phyloP scores from a whole-genome alignment of 495 filamentous ascomycete species.

The Hyaloscypha bicolor region DNA sequence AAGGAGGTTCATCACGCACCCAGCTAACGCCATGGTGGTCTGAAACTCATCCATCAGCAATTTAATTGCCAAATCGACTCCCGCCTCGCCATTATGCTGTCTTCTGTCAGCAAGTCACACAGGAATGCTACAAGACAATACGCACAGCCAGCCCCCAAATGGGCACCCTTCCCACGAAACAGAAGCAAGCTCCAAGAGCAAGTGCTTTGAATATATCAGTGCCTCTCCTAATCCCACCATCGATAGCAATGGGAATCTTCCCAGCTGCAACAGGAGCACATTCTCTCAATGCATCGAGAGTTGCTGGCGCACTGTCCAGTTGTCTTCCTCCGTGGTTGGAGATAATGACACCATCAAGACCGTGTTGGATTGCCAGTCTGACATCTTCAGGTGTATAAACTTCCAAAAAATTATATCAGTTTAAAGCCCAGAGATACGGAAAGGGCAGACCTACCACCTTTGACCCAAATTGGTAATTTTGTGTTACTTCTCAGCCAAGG shows the following conservation, averaged over 20 bases:
- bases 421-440: background rate
- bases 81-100: conserved; percentile 44
- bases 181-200: conserved; percentile 55
- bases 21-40: conserved; percentile 54
- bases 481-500: conserved; percentile 50
- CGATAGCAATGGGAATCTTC: conserved; percentile 62
- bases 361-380: conserved; percentile 50
- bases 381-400: conserved; percentile 64
- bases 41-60: conserved; percentile 52
- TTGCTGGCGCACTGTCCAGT: conserved; percentile 54
- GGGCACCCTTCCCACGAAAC: conserved; percentile 39
- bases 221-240: conserved; percentile 65
- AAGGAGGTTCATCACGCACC: conserved; percentile 20
- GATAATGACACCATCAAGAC: conserved; percentile 59
- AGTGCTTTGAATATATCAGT: conserved; percentile 70
- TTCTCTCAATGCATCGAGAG: conserved; percentile 49
- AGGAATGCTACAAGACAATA: background rate
- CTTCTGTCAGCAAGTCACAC: background rate
- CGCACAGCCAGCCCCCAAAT: conserved; percentile 44
- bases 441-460: conserved; percentile 43
- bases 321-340: conserved; percentile 72
- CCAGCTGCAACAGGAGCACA: conserved; percentile 59
- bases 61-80: conserved; percentile 41
- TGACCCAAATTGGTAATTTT: conserved; percentile 56
- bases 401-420: conserved; percentile 38